phyloP scores from a whole-genome alignment of 208 protist genomes.

The Phytomonas francai region DNA sequence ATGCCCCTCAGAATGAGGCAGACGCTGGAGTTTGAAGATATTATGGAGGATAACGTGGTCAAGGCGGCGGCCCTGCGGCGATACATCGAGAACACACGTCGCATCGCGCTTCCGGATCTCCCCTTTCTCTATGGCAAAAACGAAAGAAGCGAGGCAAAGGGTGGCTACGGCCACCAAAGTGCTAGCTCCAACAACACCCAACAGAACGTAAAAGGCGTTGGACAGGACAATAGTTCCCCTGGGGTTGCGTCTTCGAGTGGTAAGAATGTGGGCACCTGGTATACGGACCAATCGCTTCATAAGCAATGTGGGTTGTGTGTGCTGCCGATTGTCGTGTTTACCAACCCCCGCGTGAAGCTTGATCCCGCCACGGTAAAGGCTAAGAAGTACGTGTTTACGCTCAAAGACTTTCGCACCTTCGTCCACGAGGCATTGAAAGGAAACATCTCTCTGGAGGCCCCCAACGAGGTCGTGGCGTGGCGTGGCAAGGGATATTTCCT shows the following conservation, averaged over 20 bases:
- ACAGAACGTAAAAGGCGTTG: neutral
- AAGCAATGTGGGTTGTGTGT: constrained; percentile 63
- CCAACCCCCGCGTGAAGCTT: constrained; percentile 51
- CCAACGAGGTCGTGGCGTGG: constrained; percentile 13
- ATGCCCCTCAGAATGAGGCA: constrained; percentile 23
- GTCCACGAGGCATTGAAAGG: constrained; percentile 28
- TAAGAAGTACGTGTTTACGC: constrained; percentile 69
- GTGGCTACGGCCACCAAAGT: constrained; percentile 1
- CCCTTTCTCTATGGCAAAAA: neutral
- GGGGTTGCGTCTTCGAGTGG: neutral
- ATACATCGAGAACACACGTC: constrained; percentile 73
- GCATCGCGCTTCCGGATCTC: constrained; percentile 59
- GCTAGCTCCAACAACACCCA: neutral
- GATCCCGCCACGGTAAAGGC: constrained; percentile 59
- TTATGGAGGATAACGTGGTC: constrained; percentile 72
- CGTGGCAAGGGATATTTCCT: neutral
- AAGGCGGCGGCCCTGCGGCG: constrained; percentile 78
- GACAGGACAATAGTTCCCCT: neutral
- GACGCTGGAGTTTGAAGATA: constrained; percentile 80
- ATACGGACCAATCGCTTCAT: constrained; percentile 61
- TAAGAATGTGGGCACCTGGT: constrained; percentile 54
- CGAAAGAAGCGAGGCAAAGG: neutral
- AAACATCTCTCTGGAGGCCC: constrained; percentile 26
- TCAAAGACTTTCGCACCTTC: constrained; percentile 50
- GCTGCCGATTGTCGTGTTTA: constrained; percentile 84